Evolutionary conservation across 345 rosid species (phyloP), one percentile per base, ranked within the genome.

Genomic region (Hibiscus syriacus): DNA sequence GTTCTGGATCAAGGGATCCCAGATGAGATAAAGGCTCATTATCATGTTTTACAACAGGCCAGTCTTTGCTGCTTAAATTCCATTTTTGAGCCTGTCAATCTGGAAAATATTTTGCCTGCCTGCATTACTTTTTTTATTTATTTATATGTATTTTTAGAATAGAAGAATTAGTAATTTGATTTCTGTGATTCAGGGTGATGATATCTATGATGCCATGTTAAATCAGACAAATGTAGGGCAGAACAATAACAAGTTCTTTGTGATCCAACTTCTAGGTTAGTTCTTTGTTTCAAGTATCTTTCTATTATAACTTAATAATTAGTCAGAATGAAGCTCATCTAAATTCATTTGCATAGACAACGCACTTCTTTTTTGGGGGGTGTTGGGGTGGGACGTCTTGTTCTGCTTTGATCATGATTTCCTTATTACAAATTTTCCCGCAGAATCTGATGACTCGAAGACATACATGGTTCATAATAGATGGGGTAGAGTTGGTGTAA

Each of bases 401-500:
- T 59, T 67, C 41, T 70, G 55, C 26, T 48, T 16, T 53, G 61
- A 19, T 54, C 12, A 45, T 46, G 39, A 23, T 41, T 48, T 53
- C 57, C 65, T 67, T 45, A 2, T 26, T 16, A 29, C 30, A 43
- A 54, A 43, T 57, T 41, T 80, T 2, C 68, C 61, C 67, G 76
- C 90, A 92, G 98, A 87, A 74, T 88, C 97, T 55, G 92, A 90
- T 81, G 83, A 57, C 34, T 78, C 82, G 34, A 84, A 85, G 45
- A 64, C 82, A 69, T 92, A 82, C 78, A 79, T 83, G 78, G 88
- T 88, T 50, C 84, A 83, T 75, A 72, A 58, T 56, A 88, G 92
- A 82, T 92, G 98, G 98, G 97, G 98, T 17, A 85, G 98, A 79
- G 96, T 90, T 73, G 97, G 98, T 52, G 77, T 83, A n/a, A 19